Conservation (phyloP, 768 basidiomycete species). For the Lyophyllum semitale region DNA sequence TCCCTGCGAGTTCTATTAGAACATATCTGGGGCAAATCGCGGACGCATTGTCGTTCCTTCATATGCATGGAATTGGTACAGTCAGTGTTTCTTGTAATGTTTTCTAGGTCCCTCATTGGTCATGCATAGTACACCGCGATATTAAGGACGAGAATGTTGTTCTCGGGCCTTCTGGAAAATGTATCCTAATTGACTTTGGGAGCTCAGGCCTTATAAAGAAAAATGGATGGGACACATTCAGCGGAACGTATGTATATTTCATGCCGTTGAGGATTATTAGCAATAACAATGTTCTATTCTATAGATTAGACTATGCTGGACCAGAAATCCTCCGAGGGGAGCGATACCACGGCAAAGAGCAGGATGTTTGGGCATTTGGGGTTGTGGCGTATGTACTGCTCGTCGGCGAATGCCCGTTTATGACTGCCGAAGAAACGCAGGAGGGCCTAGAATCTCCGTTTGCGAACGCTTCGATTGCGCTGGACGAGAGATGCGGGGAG, state of each 20-base stretch:
- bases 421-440: conserved; percentile 88
- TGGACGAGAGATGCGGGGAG: conserved; percentile 81
- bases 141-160: conserved; percentile 98
- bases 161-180: conserved; percentile 75
- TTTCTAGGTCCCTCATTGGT: conserved; percentile 9
- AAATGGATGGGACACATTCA: conserved; percentile 88
- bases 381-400: conserved; percentile 96
- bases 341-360: conserved; percentile 93
- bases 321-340: conserved; percentile 96
- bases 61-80: conserved; percentile 88
- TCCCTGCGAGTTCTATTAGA: conserved; percentile 72
- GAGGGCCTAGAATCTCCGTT: conserved; percentile 79
- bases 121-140: conserved; percentile 81
- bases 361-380: conserved; percentile 98
- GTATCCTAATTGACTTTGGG: conserved; percentile 96
- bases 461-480: conserved; percentile 70
- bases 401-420: conserved; percentile 89
- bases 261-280: conserved; percentile 2
- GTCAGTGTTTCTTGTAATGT: background rate
- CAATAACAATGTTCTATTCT: conserved; percentile 11
- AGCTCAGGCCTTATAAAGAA: conserved; percentile 86
- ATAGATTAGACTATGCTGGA: conserved; percentile 88
- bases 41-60: conserved; percentile 87
- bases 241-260: conserved; percentile 74
- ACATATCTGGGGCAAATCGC: conserved; percentile 93